phyloP scores from a whole-genome alignment of 164 flowering plant species.

The Vitis labrusca region DNA sequence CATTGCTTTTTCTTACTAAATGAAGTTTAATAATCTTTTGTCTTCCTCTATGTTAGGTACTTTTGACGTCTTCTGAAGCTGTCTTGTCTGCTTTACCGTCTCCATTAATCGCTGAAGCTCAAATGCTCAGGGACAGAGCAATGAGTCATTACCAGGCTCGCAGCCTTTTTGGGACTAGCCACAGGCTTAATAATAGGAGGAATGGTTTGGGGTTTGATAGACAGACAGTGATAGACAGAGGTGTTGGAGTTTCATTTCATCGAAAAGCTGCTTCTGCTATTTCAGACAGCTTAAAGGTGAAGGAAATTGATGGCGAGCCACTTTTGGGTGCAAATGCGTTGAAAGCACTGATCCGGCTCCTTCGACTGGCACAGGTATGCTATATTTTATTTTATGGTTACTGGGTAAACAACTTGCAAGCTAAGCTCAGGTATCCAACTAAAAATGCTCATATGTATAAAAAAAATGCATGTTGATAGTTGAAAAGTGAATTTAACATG shows the following conservation, averaged over 20 bases:
- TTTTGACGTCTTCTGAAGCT: constrained; percentile 92
- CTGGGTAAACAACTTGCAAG: not conserved
- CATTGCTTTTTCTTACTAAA: not conserved
- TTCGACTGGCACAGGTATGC: constrained; percentile 79
- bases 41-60: constrained; percentile 52
- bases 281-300: constrained; percentile 61
- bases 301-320: constrained; percentile 84
- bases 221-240: constrained; percentile 81
- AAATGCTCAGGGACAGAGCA: constrained; percentile 92
- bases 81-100: constrained; percentile 85
- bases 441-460: no score
- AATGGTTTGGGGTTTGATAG: constrained; percentile 71
- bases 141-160: constrained; percentile 94
- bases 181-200: constrained; percentile 62
- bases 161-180: constrained; percentile 75
- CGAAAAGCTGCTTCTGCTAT: constrained; percentile 61
- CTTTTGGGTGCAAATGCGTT: constrained; percentile 76
- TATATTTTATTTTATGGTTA: constrained; percentile 1
- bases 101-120: constrained; percentile 93
- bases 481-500: no score
- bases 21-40: constrained; percentile 8
- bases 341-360: constrained; percentile 79
- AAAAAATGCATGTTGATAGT: no score
- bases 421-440: no score
- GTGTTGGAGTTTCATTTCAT: constrained; percentile 77